Conservation (phyloP, 352 stramenopile genomes). For the Globisporangium splendens region DNA sequence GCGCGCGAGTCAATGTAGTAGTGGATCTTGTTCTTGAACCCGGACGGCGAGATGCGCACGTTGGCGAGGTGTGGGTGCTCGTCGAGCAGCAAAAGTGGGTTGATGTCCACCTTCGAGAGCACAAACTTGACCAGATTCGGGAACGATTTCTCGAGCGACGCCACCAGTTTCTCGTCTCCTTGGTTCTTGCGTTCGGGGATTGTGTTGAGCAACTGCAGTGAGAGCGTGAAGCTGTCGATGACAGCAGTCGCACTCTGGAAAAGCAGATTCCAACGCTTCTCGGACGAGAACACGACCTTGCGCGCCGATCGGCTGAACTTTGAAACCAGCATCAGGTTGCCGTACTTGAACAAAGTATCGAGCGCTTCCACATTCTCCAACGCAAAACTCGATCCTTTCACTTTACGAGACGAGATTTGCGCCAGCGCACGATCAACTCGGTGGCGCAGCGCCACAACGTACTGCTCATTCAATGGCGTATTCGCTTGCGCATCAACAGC, state of each 20-base stretch:
- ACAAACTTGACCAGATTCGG: constrained; percentile 30
- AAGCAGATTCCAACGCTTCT: constrained; percentile 36
- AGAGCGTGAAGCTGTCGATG: constrained; percentile 51
- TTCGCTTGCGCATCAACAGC: constrained; percentile 15
- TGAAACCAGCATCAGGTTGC: constrained; percentile 37
- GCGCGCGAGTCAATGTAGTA: constrained; percentile 48
- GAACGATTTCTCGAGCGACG: constrained; percentile 37
- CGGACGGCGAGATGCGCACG: constrained; percentile 35
- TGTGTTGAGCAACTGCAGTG: constrained; percentile 47
- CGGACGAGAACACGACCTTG: constrained; percentile 36
- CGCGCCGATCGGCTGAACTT: constrained; percentile 36
- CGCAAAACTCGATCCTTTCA: constrained; percentile 23
- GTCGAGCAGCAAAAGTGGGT: constrained; percentile 47
- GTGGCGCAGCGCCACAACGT: constrained; percentile 28
- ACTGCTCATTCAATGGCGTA: constrained; percentile 42
- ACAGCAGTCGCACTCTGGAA: constrained; percentile 35
- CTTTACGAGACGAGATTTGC: constrained; percentile 29
- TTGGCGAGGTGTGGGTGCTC: constrained; percentile 51
- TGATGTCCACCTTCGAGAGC: constrained; percentile 19
- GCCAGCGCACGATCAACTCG: constrained; percentile 31
- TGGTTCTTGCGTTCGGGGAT: constrained; percentile 33
- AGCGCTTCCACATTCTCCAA: constrained; percentile 38
- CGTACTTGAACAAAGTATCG: constrained; percentile 43
- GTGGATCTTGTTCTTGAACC: constrained; percentile 38
- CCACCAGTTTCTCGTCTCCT: constrained; percentile 17